These are phyloP conservation scores for Malassezia yamatoensis DNA, from an alignment of 1,284 basidiomycete species.

Conservation along the genomic window DNA sequence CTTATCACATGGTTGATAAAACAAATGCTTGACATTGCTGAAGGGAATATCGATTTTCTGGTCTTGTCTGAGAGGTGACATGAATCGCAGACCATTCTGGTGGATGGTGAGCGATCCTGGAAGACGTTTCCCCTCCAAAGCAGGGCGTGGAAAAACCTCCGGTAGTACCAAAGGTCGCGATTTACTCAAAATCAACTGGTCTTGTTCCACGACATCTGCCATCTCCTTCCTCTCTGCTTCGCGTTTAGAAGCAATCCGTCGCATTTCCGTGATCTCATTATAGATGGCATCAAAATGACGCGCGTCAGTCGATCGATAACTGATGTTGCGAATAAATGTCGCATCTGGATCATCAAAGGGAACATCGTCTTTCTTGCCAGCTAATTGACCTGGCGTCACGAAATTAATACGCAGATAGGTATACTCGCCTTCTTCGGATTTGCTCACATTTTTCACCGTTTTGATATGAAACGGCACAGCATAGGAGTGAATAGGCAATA, in stretches of 20 bases:
- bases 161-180: conserved; percentile 54
- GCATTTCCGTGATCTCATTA: conserved; percentile 86
- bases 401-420: conserved; percentile 95
- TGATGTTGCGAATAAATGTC: conserved; percentile 89
- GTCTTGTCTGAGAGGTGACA: conserved; percentile 56
- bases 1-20: conserved; percentile 97
- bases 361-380: conserved; percentile 98
- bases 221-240: conserved; percentile 96
- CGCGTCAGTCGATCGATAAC: conserved; percentile 80
- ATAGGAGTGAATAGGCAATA: conserved; percentile 86
- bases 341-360: conserved; percentile 96
- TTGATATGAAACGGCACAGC: conserved; percentile 98
- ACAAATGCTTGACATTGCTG: conserved; percentile 94
- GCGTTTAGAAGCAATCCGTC: conserved; percentile 91
- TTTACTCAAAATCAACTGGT: conserved; percentile 68
- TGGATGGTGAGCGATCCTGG: conserved; percentile 96
- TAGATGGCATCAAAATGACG: conserved; percentile 78
- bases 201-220: conserved; percentile 95
- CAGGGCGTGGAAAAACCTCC: conserved; percentile 87
- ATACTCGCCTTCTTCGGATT: conserved; percentile 90
- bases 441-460: conserved; percentile 94
- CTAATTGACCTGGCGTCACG: conserved; percentile 92
- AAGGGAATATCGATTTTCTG: conserved; percentile 59
- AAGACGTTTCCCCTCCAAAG: conserved; percentile 75
- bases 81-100: conserved; percentile 88